Conservation (phyloP, 2,329 filamentous ascomycete species). For the Trichophyton simii region DNA sequence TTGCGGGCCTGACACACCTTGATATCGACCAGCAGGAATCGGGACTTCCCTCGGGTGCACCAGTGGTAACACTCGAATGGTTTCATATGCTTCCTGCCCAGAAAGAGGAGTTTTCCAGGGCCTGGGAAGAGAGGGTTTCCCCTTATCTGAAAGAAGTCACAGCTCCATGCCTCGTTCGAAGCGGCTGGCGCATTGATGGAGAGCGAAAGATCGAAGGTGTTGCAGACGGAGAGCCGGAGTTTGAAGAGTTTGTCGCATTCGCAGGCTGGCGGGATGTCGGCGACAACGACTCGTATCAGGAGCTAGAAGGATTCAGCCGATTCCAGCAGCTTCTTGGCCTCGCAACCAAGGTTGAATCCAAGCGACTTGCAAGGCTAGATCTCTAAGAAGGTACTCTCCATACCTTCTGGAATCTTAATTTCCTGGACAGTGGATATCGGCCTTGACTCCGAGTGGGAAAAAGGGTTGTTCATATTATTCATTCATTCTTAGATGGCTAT, state of each 20-base stretch:
- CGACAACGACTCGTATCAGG: slow-evolving; percentile 25
- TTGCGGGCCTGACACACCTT: slow-evolving; percentile 36
- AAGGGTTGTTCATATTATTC: too few relatives aligned
- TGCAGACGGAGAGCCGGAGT: slow-evolving; percentile 5
- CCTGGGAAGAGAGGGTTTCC: slow-evolving; percentile 17
- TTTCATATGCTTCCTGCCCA: slow-evolving; percentile 20
- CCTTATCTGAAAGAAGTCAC: slow-evolving; percentile 18
- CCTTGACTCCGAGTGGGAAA: too few relatives aligned
- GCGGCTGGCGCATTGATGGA: slow-evolving; percentile 32
- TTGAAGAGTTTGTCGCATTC: slow-evolving; percentile 34
- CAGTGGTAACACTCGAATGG: slow-evolving; percentile 24
- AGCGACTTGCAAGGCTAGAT: slow-evolving; percentile 7
- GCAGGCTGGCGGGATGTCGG: slow-evolving; percentile 28
- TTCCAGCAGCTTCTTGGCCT: slow-evolving; percentile 17
- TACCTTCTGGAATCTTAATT: too few relatives aligned
- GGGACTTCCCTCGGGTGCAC: slow-evolving; percentile 20
- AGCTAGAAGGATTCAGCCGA: slow-evolving; percentile 22
- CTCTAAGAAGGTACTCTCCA: not conserved
- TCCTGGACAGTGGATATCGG: too few relatives aligned
- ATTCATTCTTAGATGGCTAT: too few relatives aligned
- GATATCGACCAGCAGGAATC: slow-evolving; percentile 22
- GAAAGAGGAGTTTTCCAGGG: slow-evolving; percentile 18
- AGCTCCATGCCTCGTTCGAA: slow-evolving; percentile 17
- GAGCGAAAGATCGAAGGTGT: slow-evolving; percentile 9
- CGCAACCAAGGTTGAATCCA: slow-evolving; percentile 19